A percentile compares a stretch with the other conserved stretches of the same genome.
Evolutionary conservation across 192 early-diverging fungal genomes (phyloP).

Genomic region (Coemansia sp.): DNA sequence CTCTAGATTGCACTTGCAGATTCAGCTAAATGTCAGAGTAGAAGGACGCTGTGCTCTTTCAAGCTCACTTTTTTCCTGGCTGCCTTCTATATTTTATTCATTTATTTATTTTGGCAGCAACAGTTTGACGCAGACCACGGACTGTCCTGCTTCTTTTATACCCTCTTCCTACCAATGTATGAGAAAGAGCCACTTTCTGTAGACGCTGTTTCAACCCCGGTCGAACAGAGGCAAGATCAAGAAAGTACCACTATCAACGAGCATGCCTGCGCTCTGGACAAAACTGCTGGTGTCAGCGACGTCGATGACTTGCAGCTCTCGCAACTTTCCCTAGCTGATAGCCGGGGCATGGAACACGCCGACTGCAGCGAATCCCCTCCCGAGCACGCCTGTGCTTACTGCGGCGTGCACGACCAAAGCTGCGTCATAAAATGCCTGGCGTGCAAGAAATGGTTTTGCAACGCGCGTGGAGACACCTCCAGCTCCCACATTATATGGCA

Average conservation of each 20-base stretch:
- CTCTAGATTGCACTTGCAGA: background rate
- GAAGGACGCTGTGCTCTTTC: background rate
- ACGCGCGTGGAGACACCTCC: conserved; percentile 82
- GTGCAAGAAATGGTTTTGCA: conserved; percentile 97
- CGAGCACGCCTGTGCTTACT: conserved; percentile 88
- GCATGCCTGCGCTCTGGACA: background rate
- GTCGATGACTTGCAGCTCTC: conserved; percentile 37
- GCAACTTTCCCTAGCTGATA: conserved; percentile 21
- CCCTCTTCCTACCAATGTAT: background rate
- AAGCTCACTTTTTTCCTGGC: background rate
- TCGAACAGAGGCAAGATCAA: background rate
- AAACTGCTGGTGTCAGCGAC: conserved; percentile 4
- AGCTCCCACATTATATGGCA: conserved; percentile 97
- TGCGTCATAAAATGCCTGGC: conserved; percentile 90
- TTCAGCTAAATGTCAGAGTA: background rate
- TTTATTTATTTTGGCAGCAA: background rate
- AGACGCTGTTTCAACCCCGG: background rate
- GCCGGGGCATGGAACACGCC: conserved; percentile 1
- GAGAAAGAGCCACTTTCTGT: background rate
- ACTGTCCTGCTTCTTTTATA: background rate
- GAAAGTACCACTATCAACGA: background rate
- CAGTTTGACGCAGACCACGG: background rate
- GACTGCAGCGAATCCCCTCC: conserved; percentile 59
- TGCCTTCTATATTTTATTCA: background rate
- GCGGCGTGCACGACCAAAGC: conserved; percentile 84